These are phyloP conservation scores for Penicillium capsulatum DNA, from an alignment of 2,329 filamentous ascomycete species.

Conservation along the genomic window DNA sequence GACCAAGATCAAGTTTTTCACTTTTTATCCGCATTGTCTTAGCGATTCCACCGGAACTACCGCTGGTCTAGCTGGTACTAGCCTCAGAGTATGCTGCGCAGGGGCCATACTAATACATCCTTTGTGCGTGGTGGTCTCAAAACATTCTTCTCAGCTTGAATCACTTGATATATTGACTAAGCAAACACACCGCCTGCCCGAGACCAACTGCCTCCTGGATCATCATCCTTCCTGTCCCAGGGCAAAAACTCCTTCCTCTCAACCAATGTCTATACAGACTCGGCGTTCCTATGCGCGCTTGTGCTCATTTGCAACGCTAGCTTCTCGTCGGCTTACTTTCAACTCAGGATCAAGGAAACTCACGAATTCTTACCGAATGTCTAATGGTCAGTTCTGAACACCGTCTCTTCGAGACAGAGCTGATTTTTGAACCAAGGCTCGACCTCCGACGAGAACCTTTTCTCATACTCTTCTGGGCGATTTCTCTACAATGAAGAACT, in stretches of 20 bases:
- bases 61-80: too few relatives aligned
- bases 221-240: too few relatives aligned
- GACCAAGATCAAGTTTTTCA: too few relatives aligned
- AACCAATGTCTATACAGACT: background rate
- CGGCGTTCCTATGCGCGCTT: background rate
- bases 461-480: background rate
- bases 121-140: too few relatives aligned
- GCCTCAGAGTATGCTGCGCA: too few relatives aligned
- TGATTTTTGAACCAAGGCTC: constrained; percentile 1
- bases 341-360: background rate
- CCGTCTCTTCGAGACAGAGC: background rate
- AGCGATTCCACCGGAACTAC: too few relatives aligned
- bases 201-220: too few relatives aligned
- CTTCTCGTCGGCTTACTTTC: background rate
- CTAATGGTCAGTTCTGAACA: background rate
- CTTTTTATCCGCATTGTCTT: too few relatives aligned
- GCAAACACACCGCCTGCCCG: too few relatives aligned
- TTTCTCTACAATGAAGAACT: constrained; percentile 8
- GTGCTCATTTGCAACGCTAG: background rate
- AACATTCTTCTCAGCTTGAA: too few relatives aligned
- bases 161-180: too few relatives aligned
- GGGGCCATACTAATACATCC: too few relatives aligned
- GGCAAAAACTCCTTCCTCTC: background rate
- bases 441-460: background rate
- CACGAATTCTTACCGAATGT: background rate